Evolutionary conservation across 495 filamentous ascomycete species (phyloP).

Genomic region (Rostrohypoxylon terebratum): DNA sequence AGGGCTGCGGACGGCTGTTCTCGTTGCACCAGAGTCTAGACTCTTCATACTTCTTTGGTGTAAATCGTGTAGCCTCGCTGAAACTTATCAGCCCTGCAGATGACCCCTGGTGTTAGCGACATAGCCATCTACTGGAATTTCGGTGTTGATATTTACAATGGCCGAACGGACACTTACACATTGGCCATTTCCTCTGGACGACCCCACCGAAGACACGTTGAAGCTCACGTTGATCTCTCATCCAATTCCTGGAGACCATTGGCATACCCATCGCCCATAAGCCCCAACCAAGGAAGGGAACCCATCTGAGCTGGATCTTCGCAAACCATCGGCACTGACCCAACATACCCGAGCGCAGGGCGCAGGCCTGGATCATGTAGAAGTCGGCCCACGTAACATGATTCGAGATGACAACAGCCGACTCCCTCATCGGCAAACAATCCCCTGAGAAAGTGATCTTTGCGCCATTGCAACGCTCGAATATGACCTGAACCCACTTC

Average conservation of each 20-base stretch:
- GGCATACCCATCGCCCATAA: conserved; percentile 73
- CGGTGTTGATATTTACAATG: conserved; percentile 9
- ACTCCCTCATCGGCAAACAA: conserved; percentile 59
- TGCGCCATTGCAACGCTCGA: conserved; percentile 61
- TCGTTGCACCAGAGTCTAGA: conserved; percentile 61
- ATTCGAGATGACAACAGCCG: conserved; percentile 68
- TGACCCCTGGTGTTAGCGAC: neutral
- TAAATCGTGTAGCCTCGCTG: conserved; percentile 69
- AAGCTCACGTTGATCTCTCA: conserved; percentile 64
- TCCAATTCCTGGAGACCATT: conserved; percentile 67
- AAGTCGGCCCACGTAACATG: conserved; percentile 70
- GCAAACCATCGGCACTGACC: conserved; percentile 68
- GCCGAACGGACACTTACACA: conserved; percentile 57
- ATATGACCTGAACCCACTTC: conserved; percentile 65
- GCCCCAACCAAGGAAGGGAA: conserved; percentile 70
- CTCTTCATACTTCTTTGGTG: conserved; percentile 61
- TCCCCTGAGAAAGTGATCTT: conserved; percentile 63
- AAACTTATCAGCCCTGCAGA: conserved; percentile 67
- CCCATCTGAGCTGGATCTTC: conserved; percentile 65
- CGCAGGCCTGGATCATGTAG: conserved; percentile 69
- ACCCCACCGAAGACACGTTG: conserved; percentile 65
- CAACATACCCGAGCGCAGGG: conserved; percentile 65
- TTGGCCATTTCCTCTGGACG: conserved; percentile 60
- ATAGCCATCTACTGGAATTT: conserved; percentile 1
- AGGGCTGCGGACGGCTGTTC: conserved; percentile 60